Evolutionary conservation across 108 stramenopile species (phyloP).

Genomic region (Nitzschia sp.): DNA sequence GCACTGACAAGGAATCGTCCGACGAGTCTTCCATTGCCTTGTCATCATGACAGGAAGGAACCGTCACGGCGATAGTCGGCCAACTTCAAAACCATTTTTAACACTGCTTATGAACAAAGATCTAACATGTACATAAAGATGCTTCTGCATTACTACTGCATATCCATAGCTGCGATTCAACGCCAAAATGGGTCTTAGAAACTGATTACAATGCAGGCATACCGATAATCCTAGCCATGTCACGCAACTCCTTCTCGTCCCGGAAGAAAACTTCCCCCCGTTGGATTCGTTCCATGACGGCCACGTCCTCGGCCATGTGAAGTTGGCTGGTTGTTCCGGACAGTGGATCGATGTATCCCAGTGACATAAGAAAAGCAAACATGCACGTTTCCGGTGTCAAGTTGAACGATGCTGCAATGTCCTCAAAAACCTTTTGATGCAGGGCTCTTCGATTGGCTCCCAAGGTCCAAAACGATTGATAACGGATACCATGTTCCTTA

Average conservation of each 20-base stretch:
- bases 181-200: no score
- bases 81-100: no score
- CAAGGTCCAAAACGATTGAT: slow-evolving; percentile 82
- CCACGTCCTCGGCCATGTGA: slow-evolving; percentile 89
- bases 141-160: no score
- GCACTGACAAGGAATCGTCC: no score
- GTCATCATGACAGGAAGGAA: no score
- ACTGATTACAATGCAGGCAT: slow-evolving; percentile 40
- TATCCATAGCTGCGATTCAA: no score
- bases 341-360: slow-evolving; percentile 75
- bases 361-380: slow-evolving; percentile 83
- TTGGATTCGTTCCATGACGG: slow-evolving; percentile 73
- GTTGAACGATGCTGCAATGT: slow-evolving; percentile 49
- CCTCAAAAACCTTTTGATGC: slow-evolving; percentile 31
- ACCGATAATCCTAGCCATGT: slow-evolving; percentile 42
- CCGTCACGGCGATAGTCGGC: no score
- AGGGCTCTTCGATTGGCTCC: slow-evolving; percentile 58
- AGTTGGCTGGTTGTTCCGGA: slow-evolving; percentile 65
- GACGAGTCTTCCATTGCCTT: no score
- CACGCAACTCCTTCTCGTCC: slow-evolving; percentile 29
- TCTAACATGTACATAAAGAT: no score
- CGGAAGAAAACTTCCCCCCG: slow-evolving; percentile 58
- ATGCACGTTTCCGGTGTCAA: slow-evolving; percentile 79
- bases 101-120: no score
- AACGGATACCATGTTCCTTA: slow-evolving; percentile 70